Evolutionary conservation across 164 flowering plant species (phyloP).

Genomic region (Tetrastigma voinierianum): DNA sequence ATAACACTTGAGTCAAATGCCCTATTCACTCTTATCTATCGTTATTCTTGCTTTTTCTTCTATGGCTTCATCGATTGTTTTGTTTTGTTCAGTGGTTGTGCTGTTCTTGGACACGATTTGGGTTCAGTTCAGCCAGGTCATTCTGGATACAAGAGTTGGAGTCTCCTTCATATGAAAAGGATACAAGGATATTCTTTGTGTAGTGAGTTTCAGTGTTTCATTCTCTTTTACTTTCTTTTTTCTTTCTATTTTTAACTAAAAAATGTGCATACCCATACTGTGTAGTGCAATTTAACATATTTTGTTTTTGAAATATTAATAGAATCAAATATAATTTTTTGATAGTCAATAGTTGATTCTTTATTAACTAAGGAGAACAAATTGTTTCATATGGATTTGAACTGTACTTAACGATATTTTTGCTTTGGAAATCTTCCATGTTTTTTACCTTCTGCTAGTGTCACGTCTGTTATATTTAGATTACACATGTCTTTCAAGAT

Average conservation of each 20-base stretch:
- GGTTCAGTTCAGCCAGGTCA: constrained; percentile 72
- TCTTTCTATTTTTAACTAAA: not conserved
- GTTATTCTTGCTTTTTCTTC: not conserved
- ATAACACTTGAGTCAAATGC: no score
- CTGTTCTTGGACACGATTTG: constrained; percentile 47
- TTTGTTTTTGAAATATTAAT: no score
- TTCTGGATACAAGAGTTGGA: constrained; percentile 95
- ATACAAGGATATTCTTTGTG: constrained; percentile 67
- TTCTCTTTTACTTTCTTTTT: not conserved
- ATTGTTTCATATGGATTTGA: not conserved
- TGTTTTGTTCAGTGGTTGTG: constrained; percentile 2
- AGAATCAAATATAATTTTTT: no score
- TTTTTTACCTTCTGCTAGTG: not conserved
- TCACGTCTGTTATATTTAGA: not conserved
- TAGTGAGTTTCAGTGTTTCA: constrained; percentile 44
- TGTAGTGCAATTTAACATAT: no score
- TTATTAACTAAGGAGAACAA: not conserved
- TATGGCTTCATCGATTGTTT: not conserved
- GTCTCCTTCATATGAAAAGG: constrained; percentile 83
- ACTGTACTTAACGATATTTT: not conserved
- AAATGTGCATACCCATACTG: not conserved
- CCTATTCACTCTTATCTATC: not conserved
- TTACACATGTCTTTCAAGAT: not conserved
- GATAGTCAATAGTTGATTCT: no score
- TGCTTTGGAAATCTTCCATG: not conserved